Percentiles rank a stretch among this genome's conserved stretches.
Conservation (phyloP, 768 basidiomycete species). For the Leccinum aurantiacum region DNA sequence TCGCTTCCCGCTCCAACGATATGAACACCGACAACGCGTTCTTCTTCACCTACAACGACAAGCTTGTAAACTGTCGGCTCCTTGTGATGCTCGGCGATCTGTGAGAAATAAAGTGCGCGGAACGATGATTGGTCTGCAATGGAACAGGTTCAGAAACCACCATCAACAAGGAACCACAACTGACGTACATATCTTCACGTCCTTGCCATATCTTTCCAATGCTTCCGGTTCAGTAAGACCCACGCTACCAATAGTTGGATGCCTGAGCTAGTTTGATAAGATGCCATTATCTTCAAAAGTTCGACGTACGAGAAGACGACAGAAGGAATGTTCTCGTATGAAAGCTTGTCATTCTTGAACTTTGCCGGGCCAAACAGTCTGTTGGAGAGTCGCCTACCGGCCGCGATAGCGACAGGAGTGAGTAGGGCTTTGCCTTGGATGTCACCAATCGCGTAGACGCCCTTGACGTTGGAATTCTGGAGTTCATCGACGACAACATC, state of each 20-base stretch:
- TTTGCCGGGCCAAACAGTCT: conserved; percentile 85
- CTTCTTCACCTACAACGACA: conserved; percentile 81
- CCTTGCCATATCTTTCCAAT: conserved; percentile 79
- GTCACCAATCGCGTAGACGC: conserved; percentile 86
- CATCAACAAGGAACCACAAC: conserved; percentile 1
- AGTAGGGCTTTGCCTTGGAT: conserved; percentile 89
- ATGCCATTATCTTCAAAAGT: conserved; percentile 2
- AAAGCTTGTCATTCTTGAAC: conserved; percentile 85
- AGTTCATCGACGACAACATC: conserved; percentile 88
- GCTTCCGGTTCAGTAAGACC: conserved; percentile 94
- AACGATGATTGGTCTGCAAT: conserved; percentile 74
- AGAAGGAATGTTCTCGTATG: conserved; percentile 87
- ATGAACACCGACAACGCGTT: conserved; percentile 95
- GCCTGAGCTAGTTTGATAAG: conserved; percentile 45
- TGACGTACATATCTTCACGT: conserved; percentile 85
- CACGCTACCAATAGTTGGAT: conserved; percentile 94
- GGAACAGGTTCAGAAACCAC: neutral
- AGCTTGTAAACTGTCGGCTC: conserved; percentile 96
- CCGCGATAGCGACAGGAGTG: conserved; percentile 97
- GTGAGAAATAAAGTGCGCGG: conserved; percentile 88
- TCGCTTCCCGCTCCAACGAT: conserved; percentile 91
- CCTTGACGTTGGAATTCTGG: conserved; percentile 74
- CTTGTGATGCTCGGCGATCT: conserved; percentile 87
- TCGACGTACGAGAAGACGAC: conserved; percentile 92
- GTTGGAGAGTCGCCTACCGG: conserved; percentile 86